Base-by-base conservation (phyloP, 768 basidiomycete genomes). In the Termitomyces eurrhizus region DNA sequence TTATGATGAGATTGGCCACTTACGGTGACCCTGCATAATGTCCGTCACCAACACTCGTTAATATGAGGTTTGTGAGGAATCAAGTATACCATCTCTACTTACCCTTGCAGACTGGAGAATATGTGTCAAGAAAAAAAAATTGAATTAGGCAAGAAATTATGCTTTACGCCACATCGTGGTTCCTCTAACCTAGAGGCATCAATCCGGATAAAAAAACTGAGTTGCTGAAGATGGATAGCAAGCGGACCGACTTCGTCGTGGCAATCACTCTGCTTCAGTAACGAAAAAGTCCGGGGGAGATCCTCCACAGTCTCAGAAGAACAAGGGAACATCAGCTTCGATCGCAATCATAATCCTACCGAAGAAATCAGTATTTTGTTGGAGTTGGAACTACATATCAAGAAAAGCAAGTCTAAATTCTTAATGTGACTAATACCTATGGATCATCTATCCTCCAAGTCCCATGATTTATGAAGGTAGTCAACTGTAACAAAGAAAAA, bases 281-380 rank as follows among this genome's bases (percentile, higher is more conserved):
- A 29, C 14, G 2, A 29, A 26, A 16, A 12, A 37, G 11, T 37
- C 29, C 29, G 29, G 29, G 29, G 29, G 29, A 29, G 29, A 29
- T 29, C 29, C 29, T 29, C 29, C 29, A 29, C 4, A 6, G 13
- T 29, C 4, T 2, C 29, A 29, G 29, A n/a, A 5, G n/a, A n/a
- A n/a, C 8, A 29, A 50, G 39, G 12, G 13, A n/a, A 13, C 29
- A 62, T 61, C 44, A 59, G 12, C 41, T 58, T n/a, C 41, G n/a
- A n/a, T n/a, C n/a, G n/a, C n/a, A n/a, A 65, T 59, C 16, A 59
- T 65, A 11, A 65, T 62, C 36, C 61, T 55, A 48, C 61, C 61
- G 26, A 62, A 58, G 21, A 57, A 62, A 13, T 57, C 57, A 4
- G 56, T 53, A 48, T 53, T 58, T 35, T 50, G 41, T 44, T 58